phyloP scores from a whole-genome alignment of 768 basidiomycete species.

The Mycena pura region DNA sequence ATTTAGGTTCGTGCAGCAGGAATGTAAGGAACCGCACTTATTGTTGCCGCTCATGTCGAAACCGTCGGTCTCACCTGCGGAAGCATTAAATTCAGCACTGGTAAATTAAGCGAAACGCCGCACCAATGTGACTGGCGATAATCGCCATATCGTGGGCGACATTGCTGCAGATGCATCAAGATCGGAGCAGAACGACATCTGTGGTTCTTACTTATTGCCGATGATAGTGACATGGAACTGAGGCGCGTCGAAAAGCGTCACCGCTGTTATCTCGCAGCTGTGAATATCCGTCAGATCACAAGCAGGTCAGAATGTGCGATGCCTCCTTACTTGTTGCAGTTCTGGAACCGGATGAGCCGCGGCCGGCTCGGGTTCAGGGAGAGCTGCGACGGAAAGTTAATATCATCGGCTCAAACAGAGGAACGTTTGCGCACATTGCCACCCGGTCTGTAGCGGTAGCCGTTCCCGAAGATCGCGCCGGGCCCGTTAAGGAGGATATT shows the following conservation, averaged over 20 bases:
- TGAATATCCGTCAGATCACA: neutral
- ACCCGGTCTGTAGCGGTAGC: constrained; percentile 30
- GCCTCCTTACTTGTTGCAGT: constrained; percentile 28
- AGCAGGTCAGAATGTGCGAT: neutral
- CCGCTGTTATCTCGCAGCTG: constrained; percentile 28
- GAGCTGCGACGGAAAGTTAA: constrained; percentile 20
- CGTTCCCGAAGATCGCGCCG: constrained; percentile 33
- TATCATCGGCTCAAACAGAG: neutral
- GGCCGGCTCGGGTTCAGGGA: constrained; percentile 28
- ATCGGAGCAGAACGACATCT: neutral
- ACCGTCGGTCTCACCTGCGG: constrained; percentile 34
- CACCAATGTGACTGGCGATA: constrained; percentile 30
- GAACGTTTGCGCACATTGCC: constrained; percentile 26
- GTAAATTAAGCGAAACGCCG: neutral
- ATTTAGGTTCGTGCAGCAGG: neutral
- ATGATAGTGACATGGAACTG: constrained; percentile 35
- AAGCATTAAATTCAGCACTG: too few relatives aligned
- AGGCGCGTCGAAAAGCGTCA: constrained; percentile 30
- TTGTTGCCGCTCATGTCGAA: constrained; percentile 37
- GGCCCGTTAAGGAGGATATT: constrained; percentile 30
- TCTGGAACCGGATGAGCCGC: constrained; percentile 33
- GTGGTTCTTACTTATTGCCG: constrained; percentile 14
- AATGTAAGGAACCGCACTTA: constrained; percentile 2
- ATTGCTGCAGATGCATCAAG: constrained; percentile 20
- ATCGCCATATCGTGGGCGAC: constrained; percentile 33